phyloP scores from a whole-genome alignment of 2,329 filamentous ascomycete genomes.

The Aspergillus pseudoviridinutans region DNA sequence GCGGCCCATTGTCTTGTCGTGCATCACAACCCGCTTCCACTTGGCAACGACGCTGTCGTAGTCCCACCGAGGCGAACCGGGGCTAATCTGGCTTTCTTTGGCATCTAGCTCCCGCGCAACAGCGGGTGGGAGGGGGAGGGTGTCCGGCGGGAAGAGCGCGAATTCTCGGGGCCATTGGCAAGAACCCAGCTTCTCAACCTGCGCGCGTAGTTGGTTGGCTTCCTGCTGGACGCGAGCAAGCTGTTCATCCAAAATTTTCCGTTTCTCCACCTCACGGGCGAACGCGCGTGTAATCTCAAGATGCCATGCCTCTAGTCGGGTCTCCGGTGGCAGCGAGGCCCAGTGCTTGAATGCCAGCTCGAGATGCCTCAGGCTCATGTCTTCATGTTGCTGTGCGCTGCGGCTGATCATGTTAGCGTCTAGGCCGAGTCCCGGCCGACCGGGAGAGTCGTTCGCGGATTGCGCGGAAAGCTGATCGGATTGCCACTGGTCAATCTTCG shows the following conservation, averaged over 20 bases:
- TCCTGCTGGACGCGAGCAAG: slow-evolving; percentile 46
- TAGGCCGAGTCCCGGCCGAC: slow-evolving; percentile 21
- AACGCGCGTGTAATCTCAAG: slow-evolving; percentile 47
- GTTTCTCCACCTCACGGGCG: slow-evolving; percentile 42
- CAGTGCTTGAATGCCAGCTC: slow-evolving; percentile 75
- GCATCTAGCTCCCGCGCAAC: slow-evolving; percentile 36
- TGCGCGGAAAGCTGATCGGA: slow-evolving; percentile 38
- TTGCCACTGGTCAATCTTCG: slow-evolving; percentile 65
- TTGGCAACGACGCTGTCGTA: slow-evolving; percentile 46
- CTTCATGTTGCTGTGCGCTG: slow-evolving; percentile 59
- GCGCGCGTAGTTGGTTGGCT: slow-evolving; percentile 45
- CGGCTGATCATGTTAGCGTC: slow-evolving; percentile 39
- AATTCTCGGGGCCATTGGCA: slow-evolving; percentile 49
- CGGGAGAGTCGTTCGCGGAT: slow-evolving; percentile 42
- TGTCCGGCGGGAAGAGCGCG: slow-evolving; percentile 45
- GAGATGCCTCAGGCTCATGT: slow-evolving; percentile 69
- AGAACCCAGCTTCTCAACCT: slow-evolving; percentile 43
- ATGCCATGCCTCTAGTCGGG: slow-evolving; percentile 47
- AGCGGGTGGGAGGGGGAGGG: slow-evolving; percentile 37
- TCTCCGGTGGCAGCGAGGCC: slow-evolving; percentile 58
- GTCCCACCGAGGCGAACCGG: slow-evolving; percentile 41
- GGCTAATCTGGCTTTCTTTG: slow-evolving; percentile 31
- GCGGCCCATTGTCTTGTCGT: slow-evolving; percentile 41
- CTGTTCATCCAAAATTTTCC: slow-evolving; percentile 40
- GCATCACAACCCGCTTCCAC: slow-evolving; percentile 47